Evolutionary conservation across 768 basidiomycete species (phyloP).

Genomic region (Termitomyces sp.): DNA sequence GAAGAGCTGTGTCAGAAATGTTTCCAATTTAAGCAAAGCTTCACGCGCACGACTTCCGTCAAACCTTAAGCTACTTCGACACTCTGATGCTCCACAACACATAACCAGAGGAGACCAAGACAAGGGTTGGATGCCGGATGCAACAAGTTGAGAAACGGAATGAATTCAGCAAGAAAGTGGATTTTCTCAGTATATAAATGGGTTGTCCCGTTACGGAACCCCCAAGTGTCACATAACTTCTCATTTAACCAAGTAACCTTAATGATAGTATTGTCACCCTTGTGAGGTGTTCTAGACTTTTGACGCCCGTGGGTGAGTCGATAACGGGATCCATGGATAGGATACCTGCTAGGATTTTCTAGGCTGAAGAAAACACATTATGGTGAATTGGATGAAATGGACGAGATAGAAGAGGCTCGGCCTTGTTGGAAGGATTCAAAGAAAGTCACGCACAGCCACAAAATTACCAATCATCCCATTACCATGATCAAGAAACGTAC

Average conservation of each 20-base stretch:
- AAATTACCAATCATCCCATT: too few relatives aligned
- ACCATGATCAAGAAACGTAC: conserved; percentile 70
- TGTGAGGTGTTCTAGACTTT: neutral
- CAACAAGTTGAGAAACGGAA: neutral
- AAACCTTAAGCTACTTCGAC: neutral
- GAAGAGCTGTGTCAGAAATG: neutral
- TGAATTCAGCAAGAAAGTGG: neutral
- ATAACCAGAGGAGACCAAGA: neutral
- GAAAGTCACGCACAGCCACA: conserved; percentile 14
- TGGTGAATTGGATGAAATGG: neutral
- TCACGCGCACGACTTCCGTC: neutral
- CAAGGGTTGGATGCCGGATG: neutral
- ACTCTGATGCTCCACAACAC: neutral
- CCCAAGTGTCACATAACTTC: neutral
- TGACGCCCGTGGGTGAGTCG: neutral
- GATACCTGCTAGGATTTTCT: neutral
- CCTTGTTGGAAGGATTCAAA: too few relatives aligned
- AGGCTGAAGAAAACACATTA: neutral
- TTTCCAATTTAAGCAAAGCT: neutral
- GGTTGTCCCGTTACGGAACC: neutral
- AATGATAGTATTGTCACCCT: neutral
- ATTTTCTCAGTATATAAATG: neutral
- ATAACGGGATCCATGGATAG: neutral
- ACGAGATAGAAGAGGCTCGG: neutral
- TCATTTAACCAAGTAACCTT: neutral